Evolutionary conservation across 2,329 filamentous ascomycete genomes (phyloP), one percentile per base, ranked within the genome.

Genomic region (Helotiales sp.): DNA sequence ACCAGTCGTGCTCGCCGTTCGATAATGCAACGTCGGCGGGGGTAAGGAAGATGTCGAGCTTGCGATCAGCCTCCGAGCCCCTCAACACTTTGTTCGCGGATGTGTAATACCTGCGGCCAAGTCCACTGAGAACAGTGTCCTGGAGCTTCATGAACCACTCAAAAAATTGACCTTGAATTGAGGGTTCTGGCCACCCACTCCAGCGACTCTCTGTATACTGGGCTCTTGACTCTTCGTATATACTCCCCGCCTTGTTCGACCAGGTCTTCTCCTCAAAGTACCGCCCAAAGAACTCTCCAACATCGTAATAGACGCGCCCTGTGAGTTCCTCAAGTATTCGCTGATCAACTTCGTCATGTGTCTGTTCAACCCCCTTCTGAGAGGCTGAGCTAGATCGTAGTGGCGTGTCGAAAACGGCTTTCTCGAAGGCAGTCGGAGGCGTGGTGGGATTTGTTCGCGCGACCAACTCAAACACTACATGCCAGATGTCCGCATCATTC

Each of bases 301-400:
- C 60, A 67, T 70, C 40, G 51, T 65, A 51, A 59, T 63, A 67
- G 51, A 65, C 60, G 22, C 60, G 57, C 27, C 63, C 57, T n/a
- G 51, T 64, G 27, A 68, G 57, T 53, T 69, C 64, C 59, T 69
- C 57, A 22, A 64, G 59, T 46, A 69, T 70, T 56, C 61, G 60
- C 56, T 66, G 58, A 34, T 70, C 62, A 57, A 68, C 54, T 54
- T 67, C 58, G 12, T 64, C 51, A 58, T 68, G 59, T 59, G 56
- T 67, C 33, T 70, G 57, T 42, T 69, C 63, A 51, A 58, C 58
- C 13, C 63, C 63, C 24, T 36, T 63, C 61, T 64, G 59, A 64
- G 60, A 67, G 53, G 63, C 63, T 12, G 50, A 66, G 58, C 57
- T 64, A n/a, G 58, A 62, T 59, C 54, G 55, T 29, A 63, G 34